Evolutionary conservation across 345 rosid species (phyloP), one percentile per base, ranked within the genome.

Genomic region (Lenwebbia sp.): DNA sequence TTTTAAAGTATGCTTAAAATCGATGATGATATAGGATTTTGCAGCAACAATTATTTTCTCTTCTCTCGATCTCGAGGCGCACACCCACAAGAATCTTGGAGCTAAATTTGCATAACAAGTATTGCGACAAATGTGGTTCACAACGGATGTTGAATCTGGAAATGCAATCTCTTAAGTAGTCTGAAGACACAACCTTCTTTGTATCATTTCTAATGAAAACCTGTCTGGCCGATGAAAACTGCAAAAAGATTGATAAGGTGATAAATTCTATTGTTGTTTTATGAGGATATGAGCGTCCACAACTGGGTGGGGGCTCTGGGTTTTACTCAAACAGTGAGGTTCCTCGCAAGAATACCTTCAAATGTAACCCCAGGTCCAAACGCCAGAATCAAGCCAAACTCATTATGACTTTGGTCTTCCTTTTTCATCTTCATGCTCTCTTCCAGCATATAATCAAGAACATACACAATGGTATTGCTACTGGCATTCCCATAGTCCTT

Each of bases 341-440:
- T 94, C 89, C 99, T 91, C 44, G 98, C 99, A 52, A 96, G 95
- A 86, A 97, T 94, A 82, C 99, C 99, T 90, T 96, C 99, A n/a
- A 98, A 94, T 83, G 99, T 98, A 84, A 98, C 91, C 83, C 99
- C 99, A 6, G 99, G 99, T 75, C 99, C 99, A 82, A 98, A 97
- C 56, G 99, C 99, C 50, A 96, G 92, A 47, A 94, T 92, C 88
- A 98, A 87, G 13, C 99, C 99, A 94, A 98, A 92, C 53, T 96
- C 98, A 74, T 84, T 49, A 13, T 86, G 90, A 44, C 52, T 89
- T 23, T 74, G 40, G 3, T 83, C 86, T 55, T 82, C 89, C 25
- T 28, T 83, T 85, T 91, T 90, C 56, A 13, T 88, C 89, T 92
- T 93, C 91, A 58, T n/a, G 89, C 90, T 90, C 57, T 96, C 98